These are phyloP conservation scores for Pseudopyricularia javanii DNA, from an alignment of 2,329 filamentous ascomycete genomes.

Conservation along the genomic window DNA sequence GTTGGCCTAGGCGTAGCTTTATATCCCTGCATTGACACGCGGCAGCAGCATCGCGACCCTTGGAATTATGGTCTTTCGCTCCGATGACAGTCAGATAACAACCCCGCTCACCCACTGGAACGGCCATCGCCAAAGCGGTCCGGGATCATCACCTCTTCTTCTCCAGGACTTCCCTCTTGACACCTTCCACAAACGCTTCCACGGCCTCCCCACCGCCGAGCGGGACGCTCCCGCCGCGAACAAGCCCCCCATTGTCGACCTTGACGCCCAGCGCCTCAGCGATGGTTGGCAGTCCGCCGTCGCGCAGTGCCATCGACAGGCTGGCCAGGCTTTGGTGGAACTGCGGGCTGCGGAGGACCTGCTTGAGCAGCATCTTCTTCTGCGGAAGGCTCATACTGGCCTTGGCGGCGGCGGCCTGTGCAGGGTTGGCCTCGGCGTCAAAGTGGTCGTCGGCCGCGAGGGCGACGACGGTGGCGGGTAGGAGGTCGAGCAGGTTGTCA, in stretches of 20 bases:
- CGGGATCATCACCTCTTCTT: slow-evolving; percentile 13
- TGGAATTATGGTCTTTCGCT: background rate
- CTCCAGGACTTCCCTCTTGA: slow-evolving; percentile 66
- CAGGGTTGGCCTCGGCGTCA: slow-evolving; percentile 52
- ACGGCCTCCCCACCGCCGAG: slow-evolving; percentile 81
- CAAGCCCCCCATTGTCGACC: slow-evolving; percentile 73
- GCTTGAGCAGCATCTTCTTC: slow-evolving; percentile 70
- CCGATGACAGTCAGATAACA: background rate
- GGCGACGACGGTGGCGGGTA: slow-evolving; percentile 69
- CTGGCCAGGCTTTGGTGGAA: slow-evolving; percentile 78
- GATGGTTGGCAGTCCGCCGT: slow-evolving; percentile 82
- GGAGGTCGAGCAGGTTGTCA: slow-evolving; percentile 62
- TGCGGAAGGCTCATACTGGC: slow-evolving; percentile 59
- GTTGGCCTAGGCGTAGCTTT: background rate
- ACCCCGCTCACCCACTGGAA: background rate
- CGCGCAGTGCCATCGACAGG: slow-evolving; percentile 75
- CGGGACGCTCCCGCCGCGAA: slow-evolving; percentile 67
- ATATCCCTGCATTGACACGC: background rate
- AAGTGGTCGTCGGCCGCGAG: slow-evolving; percentile 40
- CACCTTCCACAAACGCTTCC: slow-evolving; percentile 80
- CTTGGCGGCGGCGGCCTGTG: slow-evolving; percentile 59
- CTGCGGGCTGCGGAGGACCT: slow-evolving; percentile 79
- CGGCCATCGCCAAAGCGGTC: background rate
- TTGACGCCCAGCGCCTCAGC: slow-evolving; percentile 73
- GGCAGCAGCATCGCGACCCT: background rate